Evolutionary conservation across 2,329 filamentous ascomycete species (phyloP), one percentile per base, ranked within the genome.

Genomic region (Colletotrichum theobromicola): DNA sequence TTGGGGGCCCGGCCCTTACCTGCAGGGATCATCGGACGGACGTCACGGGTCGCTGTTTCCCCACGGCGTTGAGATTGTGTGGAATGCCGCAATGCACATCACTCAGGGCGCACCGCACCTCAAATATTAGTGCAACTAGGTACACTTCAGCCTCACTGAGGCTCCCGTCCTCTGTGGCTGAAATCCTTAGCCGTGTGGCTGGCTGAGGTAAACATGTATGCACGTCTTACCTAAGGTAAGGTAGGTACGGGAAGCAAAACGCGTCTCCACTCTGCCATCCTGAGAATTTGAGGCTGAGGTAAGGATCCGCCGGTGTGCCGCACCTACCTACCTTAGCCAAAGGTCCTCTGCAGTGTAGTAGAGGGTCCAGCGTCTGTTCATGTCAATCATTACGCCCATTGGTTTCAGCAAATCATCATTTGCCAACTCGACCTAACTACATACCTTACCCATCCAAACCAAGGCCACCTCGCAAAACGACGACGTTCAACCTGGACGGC

Each of bases 11-110:
- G 70, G 55, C 58, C 67, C 53, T 74, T 26, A 16, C n/a, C 37
- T 63, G 62, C 72, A 74, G 34, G 67, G 72, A 57, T 74, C 55
- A 61, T 72, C 28, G 61, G 62, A 67, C 37, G 68, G 61, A 74
- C 62, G 72, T 74, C 72, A 67, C 67, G 62, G 62, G 67, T 42
- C 32, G 50, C 28, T 35, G 10, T 67, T 57, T 66, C 71, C 71
- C 71, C 71, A 66, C 67, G 62, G 32, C 67, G 16, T 32, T 66
- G 61, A 58, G 62, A 32, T 55, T 61, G 62, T 21, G 62, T 65
- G 42, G 42, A 65, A 26, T 55, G 62, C 42, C 42, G 63, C 26
- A 66, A 55, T 66, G 63, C 70, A 69, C 32, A 67, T 30, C 42
- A 55, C 32, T 24, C 21, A 16, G 24, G 26, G 46, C 63, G 28